Conservation (phyloP, 2,329 filamentous ascomycete species). For the Penicillium sp. region DNA sequence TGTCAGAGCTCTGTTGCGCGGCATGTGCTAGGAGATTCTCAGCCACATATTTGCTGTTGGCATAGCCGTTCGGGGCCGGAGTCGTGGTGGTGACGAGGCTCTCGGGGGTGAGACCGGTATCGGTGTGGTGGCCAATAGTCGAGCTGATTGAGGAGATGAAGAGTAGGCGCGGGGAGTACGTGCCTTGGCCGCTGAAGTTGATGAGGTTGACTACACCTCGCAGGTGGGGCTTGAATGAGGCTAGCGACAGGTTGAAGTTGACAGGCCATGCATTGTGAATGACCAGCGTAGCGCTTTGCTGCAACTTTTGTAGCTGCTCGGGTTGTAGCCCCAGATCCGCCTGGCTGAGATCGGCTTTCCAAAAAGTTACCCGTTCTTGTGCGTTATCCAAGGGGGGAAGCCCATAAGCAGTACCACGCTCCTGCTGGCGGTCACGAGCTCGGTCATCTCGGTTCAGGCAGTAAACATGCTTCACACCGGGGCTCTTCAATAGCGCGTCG, state of each 20-base stretch:
- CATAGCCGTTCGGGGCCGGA: constrained; percentile 38
- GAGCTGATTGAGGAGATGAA: constrained; percentile 31
- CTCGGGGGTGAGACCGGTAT: constrained; percentile 19
- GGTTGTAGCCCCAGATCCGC: constrained; percentile 26
- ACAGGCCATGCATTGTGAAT: constrained; percentile 43
- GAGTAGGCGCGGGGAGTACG: constrained; percentile 18
- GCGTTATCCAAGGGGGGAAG: not conserved
- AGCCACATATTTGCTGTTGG: constrained; percentile 37
- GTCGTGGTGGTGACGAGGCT: constrained; percentile 14
- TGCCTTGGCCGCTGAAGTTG: constrained; percentile 21
- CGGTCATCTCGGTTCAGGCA: constrained; percentile 29
- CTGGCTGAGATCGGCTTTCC: not conserved
- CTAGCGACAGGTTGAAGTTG: constrained; percentile 15
- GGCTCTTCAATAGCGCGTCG: constrained; percentile 15
- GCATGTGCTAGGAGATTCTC: constrained; percentile 47
- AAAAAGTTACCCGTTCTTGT: not conserved
- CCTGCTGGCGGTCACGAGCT: not conserved
- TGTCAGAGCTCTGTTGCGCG: constrained; percentile 8
- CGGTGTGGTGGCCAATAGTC: constrained; percentile 17
- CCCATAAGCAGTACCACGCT: not conserved
- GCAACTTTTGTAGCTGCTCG: constrained; percentile 21
- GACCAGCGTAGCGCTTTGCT: constrained; percentile 25
- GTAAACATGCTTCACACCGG: constrained; percentile 19
- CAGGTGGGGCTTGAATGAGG: constrained; percentile 14
- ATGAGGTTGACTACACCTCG: constrained; percentile 21